A percentile compares a stretch with the other conserved stretches of the same genome.
These are phyloP conservation scores for Amesomyces nigricolor DNA, from an alignment of 2,329 filamentous ascomycete species.

Conservation along the genomic window DNA sequence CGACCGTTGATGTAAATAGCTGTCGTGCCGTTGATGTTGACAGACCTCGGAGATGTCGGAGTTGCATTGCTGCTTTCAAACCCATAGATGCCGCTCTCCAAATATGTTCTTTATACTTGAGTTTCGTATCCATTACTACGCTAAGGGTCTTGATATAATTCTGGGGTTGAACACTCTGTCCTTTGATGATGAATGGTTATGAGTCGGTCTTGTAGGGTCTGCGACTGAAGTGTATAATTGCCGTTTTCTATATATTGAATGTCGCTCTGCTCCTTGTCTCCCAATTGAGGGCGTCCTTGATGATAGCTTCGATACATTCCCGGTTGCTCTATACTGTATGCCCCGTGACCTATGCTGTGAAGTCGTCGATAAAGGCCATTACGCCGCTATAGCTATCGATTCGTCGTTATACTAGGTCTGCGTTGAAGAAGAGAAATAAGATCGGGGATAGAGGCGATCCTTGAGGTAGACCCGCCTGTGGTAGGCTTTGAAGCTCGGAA, in stretches of 20 bases:
- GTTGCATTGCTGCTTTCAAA: constrained; percentile 23
- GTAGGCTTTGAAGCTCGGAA: not conserved
- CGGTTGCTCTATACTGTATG: constrained; percentile 23
- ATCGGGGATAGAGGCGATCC: constrained; percentile 12
- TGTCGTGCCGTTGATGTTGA: constrained; percentile 24
- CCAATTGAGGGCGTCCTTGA: constrained; percentile 23
- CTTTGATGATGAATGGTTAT: constrained; percentile 10
- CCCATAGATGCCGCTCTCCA: constrained; percentile 23
- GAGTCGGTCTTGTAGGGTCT: constrained; percentile 10
- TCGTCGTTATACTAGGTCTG: constrained; percentile 31
- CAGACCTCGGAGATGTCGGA: constrained; percentile 15
- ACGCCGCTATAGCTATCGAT: constrained; percentile 28
- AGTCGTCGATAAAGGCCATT: constrained; percentile 30
- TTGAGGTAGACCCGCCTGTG: constrained; percentile 7
- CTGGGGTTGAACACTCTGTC: not conserved
- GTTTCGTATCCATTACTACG: constrained; percentile 7
- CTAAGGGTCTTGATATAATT: constrained; percentile 5
- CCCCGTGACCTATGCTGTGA: constrained; percentile 24
- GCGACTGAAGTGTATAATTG: constrained; percentile 10
- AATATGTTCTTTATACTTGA: constrained; percentile 28
- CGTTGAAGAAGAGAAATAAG: constrained; percentile 33
- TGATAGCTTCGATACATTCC: constrained; percentile 26
- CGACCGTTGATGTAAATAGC: constrained; percentile 26
- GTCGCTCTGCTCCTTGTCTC: constrained; percentile 25
- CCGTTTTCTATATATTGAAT: constrained; percentile 9